Evolutionary conservation across 805 yeast species (phyloP), one percentile per base, ranked within the genome.

Genomic region (Barnettozyma botsteinii): DNA sequence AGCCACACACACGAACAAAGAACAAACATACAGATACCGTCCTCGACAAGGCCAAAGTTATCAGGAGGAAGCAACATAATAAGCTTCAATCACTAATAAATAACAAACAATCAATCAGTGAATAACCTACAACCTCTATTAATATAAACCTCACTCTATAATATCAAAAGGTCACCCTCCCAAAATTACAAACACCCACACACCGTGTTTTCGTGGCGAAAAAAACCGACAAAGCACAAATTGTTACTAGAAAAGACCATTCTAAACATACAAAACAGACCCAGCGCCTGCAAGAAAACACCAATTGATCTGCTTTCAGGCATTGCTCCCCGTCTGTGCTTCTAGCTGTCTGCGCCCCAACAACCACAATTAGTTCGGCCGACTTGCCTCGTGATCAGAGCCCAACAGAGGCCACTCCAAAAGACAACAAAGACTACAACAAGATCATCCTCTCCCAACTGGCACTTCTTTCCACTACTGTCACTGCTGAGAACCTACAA

Each of bases 41-140:
- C 80, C 61, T 93, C 97, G 4, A 89, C 96, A 23, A 87, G 69
- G 0, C 96, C 95, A 65, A 85, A 93, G 57, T 85, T 85, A 35
- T 87, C 91, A 1, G 98, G 98, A 2, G 96, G 95, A 1, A 89
- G 85, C 24, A 88, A 18, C 39, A 36, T 36, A 3, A 7, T 23
- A 5, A 10, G n/a, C n/a, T n/a, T n/a, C n/a, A n/a, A n/a, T n/a
- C n/a, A n/a, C n/a, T n/a, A n/a, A n/a, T n/a, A n/a, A n/a, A n/a
- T n/a, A n/a, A n/a, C n/a, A n/a, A n/a, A n/a, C n/a, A n/a, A n/a
- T n/a, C n/a, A n/a, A n/a, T n/a, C n/a, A n/a, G n/a, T n/a, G n/a
- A n/a, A n/a, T n/a, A n/a, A n/a, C n/a, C n/a, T n/a, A n/a, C n/a
- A n/a, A n/a, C n/a, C n/a, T n/a, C n/a, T n/a, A n/a, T n/a, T n/a